phyloP scores from a whole-genome alignment of 345 rosid species.

The Eucalyptus microcorys region DNA sequence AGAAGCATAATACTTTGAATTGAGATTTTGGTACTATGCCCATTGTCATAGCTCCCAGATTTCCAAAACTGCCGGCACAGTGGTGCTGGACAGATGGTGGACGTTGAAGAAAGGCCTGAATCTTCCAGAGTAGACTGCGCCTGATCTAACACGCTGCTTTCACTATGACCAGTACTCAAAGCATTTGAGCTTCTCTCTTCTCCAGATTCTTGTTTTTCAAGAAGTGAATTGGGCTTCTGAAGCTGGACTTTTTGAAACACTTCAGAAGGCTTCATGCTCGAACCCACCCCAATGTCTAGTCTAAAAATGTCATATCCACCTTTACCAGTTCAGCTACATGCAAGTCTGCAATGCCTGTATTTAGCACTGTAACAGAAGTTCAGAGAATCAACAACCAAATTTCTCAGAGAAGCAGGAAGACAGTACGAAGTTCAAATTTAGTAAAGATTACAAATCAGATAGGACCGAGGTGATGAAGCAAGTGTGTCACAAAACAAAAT shows the following conservation, averaged over 20 bases:
- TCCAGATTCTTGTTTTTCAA: slow-evolving; percentile 30
- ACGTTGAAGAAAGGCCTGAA: slow-evolving; percentile 44
- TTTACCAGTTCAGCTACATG: neutral
- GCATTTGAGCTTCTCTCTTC: slow-evolving; percentile 47
- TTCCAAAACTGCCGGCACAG: slow-evolving; percentile 93
- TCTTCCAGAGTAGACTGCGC: slow-evolving; percentile 62
- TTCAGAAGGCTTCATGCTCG: neutral
- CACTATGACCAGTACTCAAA: slow-evolving; percentile 33
- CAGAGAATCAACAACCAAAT: neutral
- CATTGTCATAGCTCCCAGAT: slow-evolving; percentile 68
- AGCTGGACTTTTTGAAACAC: neutral
- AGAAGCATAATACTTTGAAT: slow-evolving; percentile 41
- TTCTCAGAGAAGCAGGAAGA: neutral
- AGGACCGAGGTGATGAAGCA: neutral
- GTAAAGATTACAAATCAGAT: neutral
- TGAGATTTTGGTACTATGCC: slow-evolving; percentile 28
- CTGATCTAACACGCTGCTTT: slow-evolving; percentile 58
- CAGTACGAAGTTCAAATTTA: neutral
- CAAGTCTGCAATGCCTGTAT: slow-evolving; percentile 14
- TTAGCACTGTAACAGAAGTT: neutral
- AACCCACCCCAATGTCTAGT: neutral
- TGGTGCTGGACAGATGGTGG: slow-evolving; percentile 55
- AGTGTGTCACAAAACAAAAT: neutral
- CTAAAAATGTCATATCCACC: neutral
- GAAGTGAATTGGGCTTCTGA: slow-evolving; percentile 4